Evolutionary conservation across 1,139 yeast species (phyloP), one percentile per base, ranked within the genome.

Genomic region (Meyerozyma guilliermondii): DNA sequence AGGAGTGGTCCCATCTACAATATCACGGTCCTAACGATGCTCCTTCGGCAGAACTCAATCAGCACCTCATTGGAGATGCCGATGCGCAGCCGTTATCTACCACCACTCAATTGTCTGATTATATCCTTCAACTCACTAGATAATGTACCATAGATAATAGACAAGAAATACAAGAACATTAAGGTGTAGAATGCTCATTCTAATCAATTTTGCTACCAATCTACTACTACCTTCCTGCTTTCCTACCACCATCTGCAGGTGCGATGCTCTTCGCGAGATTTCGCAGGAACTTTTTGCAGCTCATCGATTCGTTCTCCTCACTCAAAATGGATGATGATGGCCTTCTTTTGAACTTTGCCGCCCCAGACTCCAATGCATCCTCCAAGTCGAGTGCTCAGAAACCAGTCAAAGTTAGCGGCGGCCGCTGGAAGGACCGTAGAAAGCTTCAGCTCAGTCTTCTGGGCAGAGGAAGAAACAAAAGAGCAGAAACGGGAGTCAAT

Each of bases 391-490:
- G 42, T 5, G 30, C 48, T 5, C 46, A 48, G 35, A 35, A 54
- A 7, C 46, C 56, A 2, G 55, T 58, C 5, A 81, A 80, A 50
- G 70, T 78, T 5, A 68, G 75, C 7, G 92, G 94, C 26, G 94
- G 94, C 7, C 74, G 75, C 53, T 86, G 95, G 95, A 83, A 78
- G 53, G 95, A 87, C 46, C 74, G 95, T 48, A 71, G 94, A 52
- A 77, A 76, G 55, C 71, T 74, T 38, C 80, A 77, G 53, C 64
- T 80, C 43, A 59, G 66, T 17, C 51, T 68, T 38, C 71, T 68
- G 52, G 81, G 81, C 20, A 65, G 79, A 57, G 70, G 71, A 1
- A 61, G 73, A 49, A 65, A 59, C 31, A 50, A 52, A 23, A 62
- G 56, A 42, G 64, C 58, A 39, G 56, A 52, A n/a, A 56, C 68